A percentile compares a stretch with the other conserved stretches of the same genome.
phyloP scores from a whole-genome alignment of 2,329 filamentous ascomycete genomes.

The Calonectria pseudoreteaudii region DNA sequence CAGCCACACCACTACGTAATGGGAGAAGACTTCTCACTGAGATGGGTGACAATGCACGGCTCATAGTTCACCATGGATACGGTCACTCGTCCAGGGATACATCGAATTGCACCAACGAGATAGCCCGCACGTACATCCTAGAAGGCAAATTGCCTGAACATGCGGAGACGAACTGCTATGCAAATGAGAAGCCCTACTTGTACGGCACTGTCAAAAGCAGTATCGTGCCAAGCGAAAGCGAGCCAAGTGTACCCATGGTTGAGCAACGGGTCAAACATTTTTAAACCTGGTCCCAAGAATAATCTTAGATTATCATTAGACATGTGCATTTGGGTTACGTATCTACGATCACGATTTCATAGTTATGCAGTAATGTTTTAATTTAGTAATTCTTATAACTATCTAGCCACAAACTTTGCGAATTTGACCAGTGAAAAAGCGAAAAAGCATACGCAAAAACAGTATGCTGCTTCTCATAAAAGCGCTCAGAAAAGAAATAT shows the following conservation, averaged over 20 bases:
- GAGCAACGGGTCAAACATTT: slow-evolving; percentile 17
- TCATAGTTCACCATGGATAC: slow-evolving; percentile 63
- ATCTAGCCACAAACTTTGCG: not conserved
- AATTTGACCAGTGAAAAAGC: not conserved
- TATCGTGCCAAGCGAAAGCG: not conserved
- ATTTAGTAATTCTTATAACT: not conserved
- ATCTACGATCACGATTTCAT: not conserved
- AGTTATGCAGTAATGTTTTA: not conserved
- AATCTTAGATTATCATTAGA: not conserved
- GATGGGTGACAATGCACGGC: slow-evolving; percentile 61
- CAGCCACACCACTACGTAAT: slow-evolving; percentile 62
- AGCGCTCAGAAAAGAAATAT: not conserved
- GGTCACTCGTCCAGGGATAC: slow-evolving; percentile 60
- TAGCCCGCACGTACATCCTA: slow-evolving; percentile 55
- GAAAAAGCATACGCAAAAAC: not conserved
- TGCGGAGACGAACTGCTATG: slow-evolving; percentile 58
- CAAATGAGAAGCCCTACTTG: slow-evolving; percentile 61
- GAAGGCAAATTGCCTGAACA: slow-evolving; percentile 54
- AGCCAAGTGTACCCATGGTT: slow-evolving; percentile 13
- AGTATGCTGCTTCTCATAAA: not conserved
- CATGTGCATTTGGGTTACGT: not conserved
- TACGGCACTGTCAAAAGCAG: slow-evolving; percentile 47
- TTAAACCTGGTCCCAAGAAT: not conserved
- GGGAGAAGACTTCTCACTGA: slow-evolving; percentile 56
- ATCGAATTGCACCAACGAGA: slow-evolving; percentile 58